Percentiles rank a stretch among this genome's conserved stretches.
Conservation (phyloP, 352 stramenopile genomes). For the Phytopythium sindhum region DNA sequence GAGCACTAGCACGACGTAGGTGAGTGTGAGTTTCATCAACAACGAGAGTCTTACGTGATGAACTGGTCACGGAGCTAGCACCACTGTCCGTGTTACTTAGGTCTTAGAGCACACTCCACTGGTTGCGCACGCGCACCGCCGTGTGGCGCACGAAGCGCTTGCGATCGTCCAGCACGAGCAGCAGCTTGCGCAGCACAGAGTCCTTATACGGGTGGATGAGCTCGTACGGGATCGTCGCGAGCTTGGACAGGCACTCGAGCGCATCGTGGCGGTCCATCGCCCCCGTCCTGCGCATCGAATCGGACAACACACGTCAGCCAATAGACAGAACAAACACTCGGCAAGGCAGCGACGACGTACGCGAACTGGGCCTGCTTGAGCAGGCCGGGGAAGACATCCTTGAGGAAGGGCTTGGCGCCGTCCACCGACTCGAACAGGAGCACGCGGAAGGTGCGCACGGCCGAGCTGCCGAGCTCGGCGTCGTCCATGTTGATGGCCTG, state of each 20-base stretch:
- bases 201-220: slow-evolving; percentile 88
- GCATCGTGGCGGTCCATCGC: slow-evolving; percentile 71
- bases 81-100: background rate
- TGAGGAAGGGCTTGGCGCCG: slow-evolving; percentile 79
- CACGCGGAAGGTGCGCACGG: slow-evolving; percentile 74
- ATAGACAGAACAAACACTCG: background rate
- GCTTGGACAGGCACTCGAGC: slow-evolving; percentile 73
- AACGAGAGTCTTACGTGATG: background rate
- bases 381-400: slow-evolving; percentile 78
- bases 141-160: slow-evolving; percentile 86
- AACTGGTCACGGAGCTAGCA: background rate
- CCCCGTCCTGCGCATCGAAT: slow-evolving; percentile 24
- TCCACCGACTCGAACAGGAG: slow-evolving; percentile 76
- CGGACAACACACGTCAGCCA: too few species aligned
- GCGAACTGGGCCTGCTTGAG: slow-evolving; percentile 79
- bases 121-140: slow-evolving; percentile 86
- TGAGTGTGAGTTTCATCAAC: background rate
- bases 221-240: slow-evolving; percentile 81
- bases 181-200: slow-evolving; percentile 68
- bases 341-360: slow-evolving; percentile 28
- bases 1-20: background rate
- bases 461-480: slow-evolving; percentile 67
- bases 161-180: slow-evolving; percentile 79
- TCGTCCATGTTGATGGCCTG: slow-evolving; percentile 77
- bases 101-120: slow-evolving; percentile 84